Conservation (phyloP, 495 filamentous ascomycete species). For the Immersiella caudata region DNA sequence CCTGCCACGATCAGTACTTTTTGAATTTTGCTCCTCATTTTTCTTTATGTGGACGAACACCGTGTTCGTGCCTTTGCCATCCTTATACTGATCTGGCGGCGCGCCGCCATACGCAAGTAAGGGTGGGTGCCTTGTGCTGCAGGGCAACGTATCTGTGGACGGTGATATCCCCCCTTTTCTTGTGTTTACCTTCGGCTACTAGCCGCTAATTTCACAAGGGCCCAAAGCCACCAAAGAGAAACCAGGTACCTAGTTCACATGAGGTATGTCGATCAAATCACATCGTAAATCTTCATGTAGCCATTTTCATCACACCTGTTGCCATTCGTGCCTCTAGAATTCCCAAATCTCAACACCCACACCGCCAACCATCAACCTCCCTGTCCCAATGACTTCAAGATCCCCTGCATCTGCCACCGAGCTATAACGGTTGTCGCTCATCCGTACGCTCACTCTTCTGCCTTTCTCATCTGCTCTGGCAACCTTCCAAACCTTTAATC, state of each 20-base stretch:
- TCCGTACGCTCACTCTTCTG: constrained; percentile 40
- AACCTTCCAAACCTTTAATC: constrained; percentile 71
- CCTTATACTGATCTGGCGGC: too few species aligned
- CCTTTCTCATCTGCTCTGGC: constrained; percentile 9
- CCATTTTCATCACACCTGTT: not conserved
- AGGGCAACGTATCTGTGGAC: too few species aligned
- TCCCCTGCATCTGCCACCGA: constrained; percentile 63
- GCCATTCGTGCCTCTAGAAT: not conserved
- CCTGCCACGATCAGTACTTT: constrained; percentile 15
- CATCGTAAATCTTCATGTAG: not conserved
- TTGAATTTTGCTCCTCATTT: constrained; percentile 9
- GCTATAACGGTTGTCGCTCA: constrained; percentile 59
- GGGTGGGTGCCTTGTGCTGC: too few species aligned
- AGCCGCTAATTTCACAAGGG: too few species aligned
- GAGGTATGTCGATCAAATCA: too few species aligned
- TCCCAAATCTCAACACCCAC: constrained; percentile 37
- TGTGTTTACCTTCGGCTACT: too few species aligned
- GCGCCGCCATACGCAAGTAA: too few species aligned
- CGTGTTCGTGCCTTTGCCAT: too few species aligned
- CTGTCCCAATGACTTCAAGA: constrained; percentile 27
- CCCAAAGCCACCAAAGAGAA: too few species aligned
- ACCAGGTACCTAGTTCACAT: too few species aligned
- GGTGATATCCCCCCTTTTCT: too few species aligned
- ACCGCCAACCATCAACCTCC: constrained; percentile 34
- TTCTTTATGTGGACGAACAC: too few species aligned